Conservation (phyloP, 1,284 basidiomycete genomes). For the Leccinum subspadiceum region DNA sequence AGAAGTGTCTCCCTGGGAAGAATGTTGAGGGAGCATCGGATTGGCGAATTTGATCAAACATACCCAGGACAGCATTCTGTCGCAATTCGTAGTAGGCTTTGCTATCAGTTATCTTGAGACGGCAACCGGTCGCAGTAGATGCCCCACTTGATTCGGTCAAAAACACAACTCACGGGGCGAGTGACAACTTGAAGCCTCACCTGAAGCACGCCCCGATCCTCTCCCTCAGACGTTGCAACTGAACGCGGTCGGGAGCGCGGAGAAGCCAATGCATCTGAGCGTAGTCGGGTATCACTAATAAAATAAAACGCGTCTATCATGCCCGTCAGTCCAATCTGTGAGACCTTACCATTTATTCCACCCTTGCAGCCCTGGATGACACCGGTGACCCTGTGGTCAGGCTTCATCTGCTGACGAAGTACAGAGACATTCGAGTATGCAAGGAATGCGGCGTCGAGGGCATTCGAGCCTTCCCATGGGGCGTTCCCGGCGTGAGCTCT, state of each 20-base stretch:
- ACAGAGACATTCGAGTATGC: slow-evolving; percentile 76
- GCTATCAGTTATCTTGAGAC: slow-evolving; percentile 45
- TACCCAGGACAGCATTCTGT: slow-evolving; percentile 62
- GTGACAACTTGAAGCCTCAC: slow-evolving; percentile 33
- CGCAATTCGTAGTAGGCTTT: slow-evolving; percentile 53
- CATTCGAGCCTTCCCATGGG: slow-evolving; percentile 84
- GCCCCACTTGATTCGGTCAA: slow-evolving; percentile 52
- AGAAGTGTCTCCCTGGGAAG: slow-evolving; percentile 44
- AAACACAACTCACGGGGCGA: neutral
- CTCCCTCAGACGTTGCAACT: slow-evolving; percentile 48
- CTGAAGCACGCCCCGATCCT: slow-evolving; percentile 59
- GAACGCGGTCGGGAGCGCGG: slow-evolving; percentile 60
- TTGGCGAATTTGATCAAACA: slow-evolving; percentile 15
- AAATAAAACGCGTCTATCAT: slow-evolving; percentile 4
- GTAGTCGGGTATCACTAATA: slow-evolving; percentile 76
- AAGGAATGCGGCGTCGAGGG: slow-evolving; percentile 80
- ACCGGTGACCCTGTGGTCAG: slow-evolving; percentile 66
- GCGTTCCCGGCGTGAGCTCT: slow-evolving; percentile 74
- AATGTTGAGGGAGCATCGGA: neutral
- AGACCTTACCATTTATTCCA: slow-evolving; percentile 55
- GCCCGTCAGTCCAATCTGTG: slow-evolving; percentile 1
- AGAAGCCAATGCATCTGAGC: slow-evolving; percentile 65
- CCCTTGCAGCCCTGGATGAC: slow-evolving; percentile 62
- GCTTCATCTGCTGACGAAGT: slow-evolving; percentile 72
- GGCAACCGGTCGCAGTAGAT: slow-evolving; percentile 67